Percentiles rank a stretch among this genome's conserved stretches.
Conservation (phyloP, 164 flowering plant genomes). For the Annona cherimola region DNA sequence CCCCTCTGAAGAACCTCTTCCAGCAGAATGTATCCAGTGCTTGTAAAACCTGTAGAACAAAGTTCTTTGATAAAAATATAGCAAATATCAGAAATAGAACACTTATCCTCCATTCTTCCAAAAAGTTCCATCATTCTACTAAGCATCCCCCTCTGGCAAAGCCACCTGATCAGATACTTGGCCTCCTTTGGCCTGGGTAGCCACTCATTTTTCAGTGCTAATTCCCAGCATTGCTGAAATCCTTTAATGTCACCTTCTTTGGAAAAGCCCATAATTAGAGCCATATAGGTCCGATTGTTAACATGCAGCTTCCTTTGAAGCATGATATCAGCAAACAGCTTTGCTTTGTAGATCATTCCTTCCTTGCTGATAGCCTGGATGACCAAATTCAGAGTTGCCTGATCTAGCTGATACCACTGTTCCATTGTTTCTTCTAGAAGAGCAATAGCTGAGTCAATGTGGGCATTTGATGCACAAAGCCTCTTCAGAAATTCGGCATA, state of each 20-base stretch:
- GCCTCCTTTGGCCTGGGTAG: constrained; percentile 37
- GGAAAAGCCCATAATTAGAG: constrained; percentile 41
- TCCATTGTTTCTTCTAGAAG: constrained; percentile 46
- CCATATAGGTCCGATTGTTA: constrained; percentile 35
- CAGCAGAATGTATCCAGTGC: constrained; percentile 32
- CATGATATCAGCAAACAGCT: constrained; percentile 40
- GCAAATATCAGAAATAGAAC: constrained; percentile 22
- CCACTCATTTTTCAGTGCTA: constrained; percentile 52
- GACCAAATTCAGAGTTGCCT: constrained; percentile 52
- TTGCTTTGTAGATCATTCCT: constrained; percentile 29
- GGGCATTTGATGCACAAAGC: constrained; percentile 30
- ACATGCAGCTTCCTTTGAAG: constrained; percentile 30
- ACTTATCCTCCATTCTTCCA: constrained; percentile 31
- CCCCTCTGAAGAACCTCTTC: constrained; percentile 38
- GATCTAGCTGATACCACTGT: constrained; percentile 36
- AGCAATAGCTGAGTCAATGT: constrained; percentile 21
- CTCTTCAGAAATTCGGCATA: constrained; percentile 38
- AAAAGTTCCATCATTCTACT: constrained; percentile 50
- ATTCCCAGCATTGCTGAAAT: constrained; percentile 34
- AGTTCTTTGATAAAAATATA: constrained; percentile 43
- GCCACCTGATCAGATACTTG: constrained; percentile 32
- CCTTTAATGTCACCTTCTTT: constrained; percentile 32
- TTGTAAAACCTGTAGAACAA: constrained; percentile 40
- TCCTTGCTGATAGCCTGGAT: constrained; percentile 44
- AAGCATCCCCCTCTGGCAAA: constrained; percentile 41